Conservation (phyloP, 148 eudicot species). For the Polygonum maritimum region DNA sequence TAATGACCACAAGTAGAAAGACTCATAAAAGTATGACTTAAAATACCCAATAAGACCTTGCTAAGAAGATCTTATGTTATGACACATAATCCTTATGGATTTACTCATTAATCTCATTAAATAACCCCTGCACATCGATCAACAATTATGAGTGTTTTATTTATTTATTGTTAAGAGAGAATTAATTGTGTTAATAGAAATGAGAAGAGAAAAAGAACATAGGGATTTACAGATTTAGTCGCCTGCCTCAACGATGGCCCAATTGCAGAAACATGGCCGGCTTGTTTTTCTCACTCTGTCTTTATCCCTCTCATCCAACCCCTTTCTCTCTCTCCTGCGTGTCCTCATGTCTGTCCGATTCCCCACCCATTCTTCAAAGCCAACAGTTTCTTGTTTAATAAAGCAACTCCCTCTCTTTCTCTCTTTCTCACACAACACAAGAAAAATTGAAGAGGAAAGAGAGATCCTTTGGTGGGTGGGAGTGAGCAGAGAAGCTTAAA, state of each 20-base stretch:
- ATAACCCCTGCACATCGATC: too few species aligned
- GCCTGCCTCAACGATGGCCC: conserved; percentile 1
- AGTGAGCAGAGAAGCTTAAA: background rate
- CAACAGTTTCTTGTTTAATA: background rate
- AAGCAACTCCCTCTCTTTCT: background rate
- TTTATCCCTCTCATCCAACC: background rate
- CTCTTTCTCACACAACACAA: background rate
- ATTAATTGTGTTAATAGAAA: too few species aligned
- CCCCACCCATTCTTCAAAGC: background rate
- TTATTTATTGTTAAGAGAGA: too few species aligned
- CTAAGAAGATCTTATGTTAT: background rate
- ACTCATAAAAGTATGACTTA: too few species aligned
- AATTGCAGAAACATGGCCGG: conserved; percentile 5
- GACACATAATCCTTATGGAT: too few species aligned
- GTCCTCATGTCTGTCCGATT: conserved; percentile 3
- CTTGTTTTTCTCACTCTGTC: background rate
- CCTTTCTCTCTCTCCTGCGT: conserved; percentile 1
- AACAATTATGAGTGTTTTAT: too few species aligned
- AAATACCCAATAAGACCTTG: background rate
- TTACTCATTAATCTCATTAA: too few species aligned
- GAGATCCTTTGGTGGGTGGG: conserved; percentile 4
- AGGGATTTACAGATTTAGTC: background rate
- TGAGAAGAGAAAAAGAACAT: background rate
- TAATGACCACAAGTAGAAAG: background rate
- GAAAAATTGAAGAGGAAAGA: background rate